These are phyloP conservation scores for Backusella mclennaniae DNA, from an alignment of 192 early-diverging fungal species.

Conservation along the genomic window DNA sequence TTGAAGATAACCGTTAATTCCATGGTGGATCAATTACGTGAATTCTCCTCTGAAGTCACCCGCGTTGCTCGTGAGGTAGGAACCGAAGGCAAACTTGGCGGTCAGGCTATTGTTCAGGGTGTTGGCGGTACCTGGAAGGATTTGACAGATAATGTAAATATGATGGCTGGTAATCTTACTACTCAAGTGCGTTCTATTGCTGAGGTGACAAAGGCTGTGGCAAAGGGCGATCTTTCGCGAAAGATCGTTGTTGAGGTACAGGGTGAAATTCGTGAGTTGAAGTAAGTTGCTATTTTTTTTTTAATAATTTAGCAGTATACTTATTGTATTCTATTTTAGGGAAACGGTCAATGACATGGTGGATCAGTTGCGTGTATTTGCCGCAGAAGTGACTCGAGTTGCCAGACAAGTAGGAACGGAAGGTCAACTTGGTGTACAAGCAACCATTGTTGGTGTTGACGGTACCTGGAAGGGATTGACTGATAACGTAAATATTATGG, in stretches of 20 bases:
- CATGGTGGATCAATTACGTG: conserved; percentile 5
- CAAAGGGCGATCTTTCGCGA: background rate
- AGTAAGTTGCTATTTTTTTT: background rate
- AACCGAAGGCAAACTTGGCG: conserved; percentile 66
- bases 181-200: conserved; percentile 10
- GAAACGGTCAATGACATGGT: conserved; percentile 46
- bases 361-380: conserved; percentile 54
- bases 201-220: conserved; percentile 8
- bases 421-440: conserved; percentile 55
- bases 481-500: conserved; percentile 58
- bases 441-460: conserved; percentile 53
- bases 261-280: background rate
- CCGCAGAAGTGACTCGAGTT: conserved; percentile 59
- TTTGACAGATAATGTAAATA: conserved; percentile 9
- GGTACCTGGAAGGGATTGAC: conserved; percentile 57
- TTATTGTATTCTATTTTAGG: background rate
- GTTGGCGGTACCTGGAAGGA: conserved; percentile 9
- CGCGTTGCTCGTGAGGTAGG: conserved; percentile 72
- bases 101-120: conserved; percentile 48
- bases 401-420: conserved; percentile 61
- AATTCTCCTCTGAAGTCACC: conserved; percentile 52
- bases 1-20: conserved; percentile 2
- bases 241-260: conserved; percentile 1
- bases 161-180: conserved; percentile 6
- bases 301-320: no score